Evolutionary conservation across 1,284 basidiomycete genomes (phyloP), one percentile per base, ranked within the genome.

Genomic region (Clitocybe nebularis): DNA sequence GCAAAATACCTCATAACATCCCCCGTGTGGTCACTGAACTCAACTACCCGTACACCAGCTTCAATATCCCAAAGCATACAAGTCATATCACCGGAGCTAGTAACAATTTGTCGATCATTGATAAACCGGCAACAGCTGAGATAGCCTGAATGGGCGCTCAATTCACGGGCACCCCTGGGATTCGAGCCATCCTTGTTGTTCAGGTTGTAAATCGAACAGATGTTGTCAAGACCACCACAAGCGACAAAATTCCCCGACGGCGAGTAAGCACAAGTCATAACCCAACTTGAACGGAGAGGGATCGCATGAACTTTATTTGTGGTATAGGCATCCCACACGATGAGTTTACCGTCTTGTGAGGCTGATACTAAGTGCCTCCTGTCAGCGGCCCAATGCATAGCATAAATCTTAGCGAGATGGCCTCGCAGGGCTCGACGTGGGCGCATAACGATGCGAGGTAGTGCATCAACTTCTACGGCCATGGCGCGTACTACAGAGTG

Each of bases 31-130:
- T 98, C 96, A 61, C 90, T 95, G 67, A 99, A 99, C 68, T 98
- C 95, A 55, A 93, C 86, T 10, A 93, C 89, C 48, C 93, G 77
- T 1, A 93, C 91, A 51, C 95, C 96, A 20, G 92, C 91, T 65
- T 98, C 94, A 51, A 99, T 91, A 67, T 99, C 95, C 95, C 96
- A 99, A 28, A 98, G 78, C 93, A 99, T 98, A 65, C 96, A 98
- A 29, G 93, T 96, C 94, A 98, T 99, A 67, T 99, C 95, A 47
- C 95, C 95, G 13, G 93, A 97, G 51, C 84, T 88, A 21, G 95
- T 99, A 48, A 99, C 84, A 57, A 99, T 97, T 75, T 99, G 93
- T 47, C 94, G 79, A 69, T 99, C 96, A 61, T 92, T 97, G 72
- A 98, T 84, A 74, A 99, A 99, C 30, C 95, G 85, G 70, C 95